These are phyloP conservation scores for Jacaranda copaia DNA, from an alignment of 257 asterid genomes.

Conservation along the genomic window DNA sequence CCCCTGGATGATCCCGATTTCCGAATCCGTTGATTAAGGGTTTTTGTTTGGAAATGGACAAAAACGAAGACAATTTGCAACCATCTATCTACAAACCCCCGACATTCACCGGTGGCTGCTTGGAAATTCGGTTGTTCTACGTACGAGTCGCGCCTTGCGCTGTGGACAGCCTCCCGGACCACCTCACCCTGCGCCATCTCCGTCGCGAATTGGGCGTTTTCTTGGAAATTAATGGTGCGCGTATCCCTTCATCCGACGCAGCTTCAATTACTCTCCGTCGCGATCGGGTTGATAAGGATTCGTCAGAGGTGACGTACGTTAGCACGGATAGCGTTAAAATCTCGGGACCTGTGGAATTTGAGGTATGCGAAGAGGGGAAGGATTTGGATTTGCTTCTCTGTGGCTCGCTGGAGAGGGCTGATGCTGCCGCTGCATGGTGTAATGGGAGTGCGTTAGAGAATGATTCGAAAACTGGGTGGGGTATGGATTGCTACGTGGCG, in stretches of 20 bases:
- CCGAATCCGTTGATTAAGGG: neutral
- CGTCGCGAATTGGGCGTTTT: conserved; percentile 68
- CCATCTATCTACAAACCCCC: conserved; percentile 53
- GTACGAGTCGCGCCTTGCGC: conserved; percentile 70
- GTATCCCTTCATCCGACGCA: conserved; percentile 62
- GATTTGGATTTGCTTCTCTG: conserved; percentile 61
- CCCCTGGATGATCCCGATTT: conserved; percentile 26
- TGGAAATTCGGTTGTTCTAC: conserved; percentile 73
- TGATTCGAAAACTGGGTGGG: conserved; percentile 65
- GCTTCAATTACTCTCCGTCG: conserved; percentile 66
- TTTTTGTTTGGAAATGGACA: conserved; percentile 46
- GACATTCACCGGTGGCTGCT: conserved; percentile 64
- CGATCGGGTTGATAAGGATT: conserved; percentile 71
- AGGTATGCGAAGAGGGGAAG: conserved; percentile 62
- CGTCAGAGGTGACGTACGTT: conserved; percentile 74
- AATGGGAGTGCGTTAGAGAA: conserved; percentile 48
- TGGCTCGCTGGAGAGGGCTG: conserved; percentile 66
- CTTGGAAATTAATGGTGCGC: conserved; percentile 66
- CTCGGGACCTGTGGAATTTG: conserved; percentile 73
- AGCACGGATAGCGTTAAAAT: conserved; percentile 68
- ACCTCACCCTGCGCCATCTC: conserved; percentile 64
- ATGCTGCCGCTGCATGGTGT: conserved; percentile 47
- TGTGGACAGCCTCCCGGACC: conserved; percentile 58
- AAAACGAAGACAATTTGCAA: conserved; percentile 48
- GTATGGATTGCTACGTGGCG: conserved; percentile 69